Base-by-base conservation (phyloP, 2,329 filamentous ascomycete species). In the Neofusicoccum umdonicola region DNA sequence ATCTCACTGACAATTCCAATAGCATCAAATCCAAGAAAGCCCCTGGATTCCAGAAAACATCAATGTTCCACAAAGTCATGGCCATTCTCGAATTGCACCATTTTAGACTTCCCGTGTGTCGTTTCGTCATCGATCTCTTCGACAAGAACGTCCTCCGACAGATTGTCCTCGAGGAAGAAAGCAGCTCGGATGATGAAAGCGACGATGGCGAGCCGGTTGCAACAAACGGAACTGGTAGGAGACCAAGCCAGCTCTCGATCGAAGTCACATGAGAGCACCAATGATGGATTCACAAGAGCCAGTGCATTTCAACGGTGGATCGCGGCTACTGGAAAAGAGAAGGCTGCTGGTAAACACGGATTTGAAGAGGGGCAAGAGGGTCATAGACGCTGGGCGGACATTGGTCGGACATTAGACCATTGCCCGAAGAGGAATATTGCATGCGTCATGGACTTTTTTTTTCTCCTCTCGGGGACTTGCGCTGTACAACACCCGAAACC, bases 81-180 rank as follows among this genome's bases (percentile, higher is more conserved):
- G 86, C 87, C 8, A 83, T 98, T 56, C 84, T 99, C 66, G 93
- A 97, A 76, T 88, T 87, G 69, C 94, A 97, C 71, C 92, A 96
- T 74, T 98, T 95, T 77, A 87, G 93, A 22, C 84, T 99, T 2
- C 90, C 89, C 1, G 90, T 96, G 34, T 90, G 94, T 67, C 89
- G 94, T 51, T 93, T 97, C 78, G 90, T 97, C 41, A 88, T 98
- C 66, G 95, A 98, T 74, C 80, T 99, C 22, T 99, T 99, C 72
- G 94, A 98, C 72, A 95, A 94, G 78, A 89, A 87, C 66, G 91
- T 98, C 48, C 84, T 98, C 78, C 84, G 93, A 68, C 87, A 87
- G 68, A 91, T 97, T 66, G 90, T 99, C 12, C 88, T 96, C 65
- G 88, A 90, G 60, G 90, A 91, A 70, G 90, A 90, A 19, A 80